Evolutionary conservation across 2,329 filamentous ascomycete genomes (phyloP).

Genomic region (Raffaelea albimanens): DNA sequence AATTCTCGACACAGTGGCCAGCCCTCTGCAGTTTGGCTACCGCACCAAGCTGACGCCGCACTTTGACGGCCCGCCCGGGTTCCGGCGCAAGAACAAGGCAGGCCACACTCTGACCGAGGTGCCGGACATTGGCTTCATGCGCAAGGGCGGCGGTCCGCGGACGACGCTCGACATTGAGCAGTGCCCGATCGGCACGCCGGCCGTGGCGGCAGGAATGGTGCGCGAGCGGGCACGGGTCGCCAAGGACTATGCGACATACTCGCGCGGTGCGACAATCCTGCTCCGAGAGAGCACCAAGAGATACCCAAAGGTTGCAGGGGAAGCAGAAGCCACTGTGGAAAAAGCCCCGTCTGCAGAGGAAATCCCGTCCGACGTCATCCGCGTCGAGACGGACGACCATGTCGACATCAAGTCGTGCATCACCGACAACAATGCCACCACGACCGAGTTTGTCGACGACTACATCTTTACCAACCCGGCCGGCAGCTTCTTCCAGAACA

Average conservation of each 20-base stretch:
- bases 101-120: constrained; percentile 43
- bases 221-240: constrained; percentile 69
- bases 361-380: constrained; percentile 27
- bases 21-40: constrained; percentile 85
- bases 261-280: constrained; percentile 76
- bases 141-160: constrained; percentile 57
- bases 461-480: constrained; percentile 86
- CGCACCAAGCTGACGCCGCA: constrained; percentile 95
- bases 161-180: constrained; percentile 90
- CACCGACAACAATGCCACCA: constrained; percentile 72
- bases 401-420: constrained; percentile 81
- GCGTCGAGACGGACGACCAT: constrained; percentile 48
- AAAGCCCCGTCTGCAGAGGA: neutral
- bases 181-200: constrained; percentile 87
- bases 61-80: constrained; percentile 65
- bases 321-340: constrained; percentile 9
- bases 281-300: constrained; percentile 77
- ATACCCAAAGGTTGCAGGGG: constrained; percentile 33
- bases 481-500: constrained; percentile 97
- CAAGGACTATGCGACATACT: constrained; percentile 61
- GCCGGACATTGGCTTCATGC: constrained; percentile 83
- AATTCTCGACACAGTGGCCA: constrained; percentile 78
- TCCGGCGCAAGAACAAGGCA: constrained; percentile 37
- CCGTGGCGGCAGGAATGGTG: constrained; percentile 69
- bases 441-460: constrained; percentile 79